Evolutionary conservation across 1,139 yeast species (phyloP).

Genomic region (Candida labiduridarum): DNA sequence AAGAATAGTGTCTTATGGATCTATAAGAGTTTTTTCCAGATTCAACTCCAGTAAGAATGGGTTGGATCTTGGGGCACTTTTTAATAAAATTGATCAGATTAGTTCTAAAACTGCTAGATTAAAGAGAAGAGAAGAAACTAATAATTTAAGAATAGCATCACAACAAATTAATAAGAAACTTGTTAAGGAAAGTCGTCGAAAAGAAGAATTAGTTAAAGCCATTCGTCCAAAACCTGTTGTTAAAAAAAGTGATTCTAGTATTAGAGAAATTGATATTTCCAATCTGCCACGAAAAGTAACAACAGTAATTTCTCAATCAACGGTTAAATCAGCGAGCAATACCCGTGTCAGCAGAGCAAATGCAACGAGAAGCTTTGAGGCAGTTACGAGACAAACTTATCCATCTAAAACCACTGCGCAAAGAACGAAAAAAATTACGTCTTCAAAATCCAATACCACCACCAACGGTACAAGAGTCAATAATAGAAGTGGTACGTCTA

Average conservation of each 20-base stretch:
- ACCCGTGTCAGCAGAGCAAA: too few relatives aligned
- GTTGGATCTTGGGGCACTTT: slow-evolving; percentile 28
- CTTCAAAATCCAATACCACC: background rate
- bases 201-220: background rate
- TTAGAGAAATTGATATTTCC: too few relatives aligned
- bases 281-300: too few relatives aligned
- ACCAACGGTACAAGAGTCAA: background rate
- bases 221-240: too few relatives aligned
- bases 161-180: background rate
- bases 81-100: slow-evolving; percentile 38
- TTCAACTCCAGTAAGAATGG: slow-evolving; percentile 11
- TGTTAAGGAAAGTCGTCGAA: slow-evolving; percentile 1
- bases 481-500: slow-evolving; percentile 7
- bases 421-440: background rate
- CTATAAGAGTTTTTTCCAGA: slow-evolving; percentile 8
- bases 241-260: too few relatives aligned
- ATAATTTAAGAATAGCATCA: background rate
- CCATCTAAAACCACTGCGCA: too few relatives aligned
- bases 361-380: too few relatives aligned
- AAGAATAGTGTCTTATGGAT: slow-evolving; percentile 8
- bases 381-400: too few relatives aligned
- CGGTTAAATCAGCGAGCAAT: too few relatives aligned
- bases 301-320: too few relatives aligned
- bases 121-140: slow-evolving; percentile 1
- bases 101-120: slow-evolving; percentile 17